Percentiles rank a stretch among this genome's conserved stretches.
phyloP scores from a whole-genome alignment of 805 yeast genomes.

The Monosporozyma yasuniensis region DNA sequence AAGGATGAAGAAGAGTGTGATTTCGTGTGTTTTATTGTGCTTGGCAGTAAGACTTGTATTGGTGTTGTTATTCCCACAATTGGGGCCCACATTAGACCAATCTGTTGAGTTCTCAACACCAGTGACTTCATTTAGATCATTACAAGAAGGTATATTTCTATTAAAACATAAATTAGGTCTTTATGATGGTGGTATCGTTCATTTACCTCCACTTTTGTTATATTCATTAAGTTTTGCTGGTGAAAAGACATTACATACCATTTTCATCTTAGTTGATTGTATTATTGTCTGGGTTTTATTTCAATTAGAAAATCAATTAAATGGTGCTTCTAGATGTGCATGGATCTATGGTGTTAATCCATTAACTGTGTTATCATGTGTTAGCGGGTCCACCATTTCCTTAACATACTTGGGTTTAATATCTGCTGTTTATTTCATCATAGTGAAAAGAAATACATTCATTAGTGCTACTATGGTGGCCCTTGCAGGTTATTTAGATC shows the following conservation, averaged over 20 bases:
- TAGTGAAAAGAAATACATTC: constrained; percentile 32
- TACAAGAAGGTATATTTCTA: constrained; percentile 61
- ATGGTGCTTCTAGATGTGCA: background rate
- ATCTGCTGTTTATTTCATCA: constrained; percentile 38
- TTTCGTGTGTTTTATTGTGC: background rate
- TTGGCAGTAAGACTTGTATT: constrained; percentile 12
- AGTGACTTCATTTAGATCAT: constrained; percentile 33
- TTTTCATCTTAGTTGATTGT: constrained; percentile 55
- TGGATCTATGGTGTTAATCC: constrained; percentile 72
- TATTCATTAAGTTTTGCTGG: background rate
- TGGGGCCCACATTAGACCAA: constrained; percentile 22
- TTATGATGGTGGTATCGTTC: constrained; percentile 79
- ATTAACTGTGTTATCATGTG: constrained; percentile 53
- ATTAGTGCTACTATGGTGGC: constrained; percentile 21
- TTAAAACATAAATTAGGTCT: constrained; percentile 50
- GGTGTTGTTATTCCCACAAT: constrained; percentile 18
- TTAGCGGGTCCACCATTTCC: constrained; percentile 57
- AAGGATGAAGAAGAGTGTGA: background rate
- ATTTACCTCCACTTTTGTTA: constrained; percentile 67
- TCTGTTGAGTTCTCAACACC: constrained; percentile 31
- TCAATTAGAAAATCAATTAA: constrained; percentile 14
- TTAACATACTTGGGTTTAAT: constrained; percentile 54
- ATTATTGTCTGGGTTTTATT: constrained; percentile 48
- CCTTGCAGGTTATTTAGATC: constrained; percentile 53
- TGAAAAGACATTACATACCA: background rate